A percentile compares a stretch with the other conserved stretches of the same genome.
Conservation (phyloP, 306 rosid species). For the Aeschynomene evenia region DNA sequence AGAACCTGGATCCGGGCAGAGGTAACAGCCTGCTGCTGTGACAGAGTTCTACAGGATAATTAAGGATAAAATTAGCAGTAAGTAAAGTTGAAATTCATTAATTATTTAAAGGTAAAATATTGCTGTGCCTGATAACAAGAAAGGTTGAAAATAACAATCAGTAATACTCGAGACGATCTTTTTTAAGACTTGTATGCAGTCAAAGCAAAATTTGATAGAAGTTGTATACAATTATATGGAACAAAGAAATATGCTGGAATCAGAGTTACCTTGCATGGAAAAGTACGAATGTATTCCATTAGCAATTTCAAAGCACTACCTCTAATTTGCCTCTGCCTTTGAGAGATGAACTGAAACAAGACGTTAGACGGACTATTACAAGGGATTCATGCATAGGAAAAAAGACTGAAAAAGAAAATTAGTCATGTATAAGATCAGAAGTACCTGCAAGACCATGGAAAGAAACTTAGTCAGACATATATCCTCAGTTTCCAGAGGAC, state of each 20-base stretch:
- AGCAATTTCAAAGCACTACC: conserved; percentile 76
- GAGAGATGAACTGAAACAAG: conserved; percentile 76
- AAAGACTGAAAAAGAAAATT: background rate
- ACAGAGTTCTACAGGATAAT: conserved; percentile 63
- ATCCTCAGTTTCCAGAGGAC: conserved; percentile 51
- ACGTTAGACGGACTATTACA: conserved; percentile 21
- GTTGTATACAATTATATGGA: background rate
- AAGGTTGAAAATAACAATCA: background rate
- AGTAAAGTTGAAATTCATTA: conserved; percentile 14
- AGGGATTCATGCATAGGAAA: background rate
- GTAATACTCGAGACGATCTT: conserved; percentile 3
- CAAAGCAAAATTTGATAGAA: conserved; percentile 12
- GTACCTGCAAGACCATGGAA: conserved; percentile 74
- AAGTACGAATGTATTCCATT: conserved; percentile 54
- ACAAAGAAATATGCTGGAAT: conserved; percentile 17
- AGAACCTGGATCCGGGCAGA: conserved; percentile 90
- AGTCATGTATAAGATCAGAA: conserved; percentile 16
- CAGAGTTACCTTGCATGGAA: conserved; percentile 76
- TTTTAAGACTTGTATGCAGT: background rate
- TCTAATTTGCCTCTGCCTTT: conserved; percentile 76
- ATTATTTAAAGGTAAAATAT: conserved; percentile 16
- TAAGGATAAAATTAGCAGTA: background rate
- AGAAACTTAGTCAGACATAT: conserved; percentile 67
- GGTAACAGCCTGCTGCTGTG: conserved; percentile 90
- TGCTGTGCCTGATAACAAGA: background rate